A percentile compares a stretch with the other conserved stretches of the same genome.
phyloP scores from a whole-genome alignment of 2,329 filamentous ascomycete genomes.

The Aspergillus hiratsukae region DNA sequence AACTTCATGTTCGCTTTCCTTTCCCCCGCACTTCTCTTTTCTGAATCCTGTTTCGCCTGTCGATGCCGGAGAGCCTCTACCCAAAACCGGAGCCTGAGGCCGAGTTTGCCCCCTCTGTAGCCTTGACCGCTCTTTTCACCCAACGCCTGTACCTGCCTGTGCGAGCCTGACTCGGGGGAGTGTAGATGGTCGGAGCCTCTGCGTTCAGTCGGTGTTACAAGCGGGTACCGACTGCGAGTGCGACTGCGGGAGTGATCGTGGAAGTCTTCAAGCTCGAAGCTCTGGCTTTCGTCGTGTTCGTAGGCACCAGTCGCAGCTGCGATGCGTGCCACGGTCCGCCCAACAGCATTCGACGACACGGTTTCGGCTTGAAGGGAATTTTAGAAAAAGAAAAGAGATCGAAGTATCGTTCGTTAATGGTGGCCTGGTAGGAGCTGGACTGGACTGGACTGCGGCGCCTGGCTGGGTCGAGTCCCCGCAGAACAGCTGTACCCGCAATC shows the following conservation, averaged over 20 bases:
- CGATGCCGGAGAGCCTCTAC: conserved; percentile 28
- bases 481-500: too few species aligned
- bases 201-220: conserved; percentile 1
- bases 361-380: conserved; percentile 8
- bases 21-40: conserved; percentile 27
- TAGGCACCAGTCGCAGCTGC: conserved; percentile 24
- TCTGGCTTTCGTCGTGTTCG: conserved; percentile 5
- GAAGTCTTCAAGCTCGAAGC: conserved; percentile 23
- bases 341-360: conserved; percentile 25
- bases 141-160: too few species aligned
- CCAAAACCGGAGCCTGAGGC: conserved; percentile 29
- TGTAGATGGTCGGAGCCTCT: conserved; percentile 4
- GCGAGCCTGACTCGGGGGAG: background rate
- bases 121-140: background rate
- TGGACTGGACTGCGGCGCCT: background rate
- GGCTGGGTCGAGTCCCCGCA: too few species aligned
- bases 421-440: background rate
- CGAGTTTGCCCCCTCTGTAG: conserved; percentile 9
- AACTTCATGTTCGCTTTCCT: conserved; percentile 94
- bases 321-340: conserved; percentile 22
- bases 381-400: background rate
- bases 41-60: conserved; percentile 9
- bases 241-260: conserved; percentile 2
- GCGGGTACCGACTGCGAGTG: conserved; percentile 7
- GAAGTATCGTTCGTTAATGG: too few species aligned